Base-by-base conservation (phyloP, 2,329 filamentous ascomycete genomes). In the Penicillium sp. region DNA sequence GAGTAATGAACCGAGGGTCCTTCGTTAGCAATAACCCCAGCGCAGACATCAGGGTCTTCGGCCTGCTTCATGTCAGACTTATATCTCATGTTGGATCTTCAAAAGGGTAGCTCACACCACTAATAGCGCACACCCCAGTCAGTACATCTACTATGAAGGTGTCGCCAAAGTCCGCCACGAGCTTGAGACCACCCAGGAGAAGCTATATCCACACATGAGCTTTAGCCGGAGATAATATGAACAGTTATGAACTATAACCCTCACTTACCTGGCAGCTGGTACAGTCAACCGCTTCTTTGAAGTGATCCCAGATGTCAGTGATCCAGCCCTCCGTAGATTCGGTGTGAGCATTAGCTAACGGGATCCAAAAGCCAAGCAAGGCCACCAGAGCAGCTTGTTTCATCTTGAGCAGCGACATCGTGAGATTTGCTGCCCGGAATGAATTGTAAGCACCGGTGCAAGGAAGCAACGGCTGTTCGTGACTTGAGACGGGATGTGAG, bases 41-140 rank as follows among this genome's bases (percentile, higher is more conserved):
- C 71, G 54, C 83, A 85, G 25, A 85, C 82, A 65, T 85, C 83
- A 27, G 71, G 64, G 51, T 85, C 82, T 62, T 82, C 76, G 35
- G 75, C 69, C 77, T 82, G 43, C 14, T 33, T 23, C 23, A n/a
- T 27, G 27, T 54, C 25, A 44, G 40, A 6, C 40, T 22, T 8
- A 20, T 49, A 20, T 44, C 20, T 12, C 2, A 6, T 18, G 27
- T n/a, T 1, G 4, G 37, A 12, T 26, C 49, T 45, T 50, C 5
- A 33, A 18, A 6, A 26, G 25, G 41, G 22, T 3, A 14, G 55
- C 69, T 42, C 63, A 75, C 73, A 53, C 71, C 69, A 20, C 67
- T 72, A 43, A 65, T 56, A 9, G 68, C 67, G 58, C 75, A 77
- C 20, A 77, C 61, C 2, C 67, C 69, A 12, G 67, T 72, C 20